Base-by-base conservation (phyloP, 805 yeast genomes). In the Nakazawaea ishiwadae region DNA sequence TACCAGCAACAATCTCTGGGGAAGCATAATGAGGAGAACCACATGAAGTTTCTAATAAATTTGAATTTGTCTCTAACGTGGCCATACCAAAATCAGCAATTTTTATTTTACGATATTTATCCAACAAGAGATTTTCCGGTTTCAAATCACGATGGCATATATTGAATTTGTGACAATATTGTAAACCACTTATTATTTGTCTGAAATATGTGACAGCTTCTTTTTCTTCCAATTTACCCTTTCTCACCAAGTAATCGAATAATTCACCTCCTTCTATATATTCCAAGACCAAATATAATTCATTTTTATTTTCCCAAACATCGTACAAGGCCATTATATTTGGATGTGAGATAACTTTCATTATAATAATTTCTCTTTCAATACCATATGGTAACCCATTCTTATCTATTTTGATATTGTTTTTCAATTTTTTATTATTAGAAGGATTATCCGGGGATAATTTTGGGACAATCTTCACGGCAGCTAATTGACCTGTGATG, bases 11-110 rank as follows among this genome's bases (percentile, higher is more conserved):
- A 51, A 93, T 91, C 60, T 93, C 99, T 0, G 99, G 99, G 8
- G 96, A 87, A 1, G 98, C 99, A 62, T 93, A 93, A 61, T 93
- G 99, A 7, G 99, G 99, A 14, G 97, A 89, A 1, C 99, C 99
- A 63, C 99, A 93, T 15, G 95, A 82, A 4, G 99, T 93, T 60
- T 91, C 97, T 44, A 93, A 69, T 55, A 91, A 65, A 52, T 84
- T 79, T 50, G 81, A 91, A 40, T 75, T 76, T n/a, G 67, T 58
- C 60, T 93, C 98, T 35, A 93, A 67, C 5, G 99, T 98, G 14
- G 99, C 99, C 99, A 93, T 93, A 26, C 99, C 99, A 59, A 93
- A 93, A 63, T 93, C 99, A 8, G 99, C 99, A 50, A 93, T 88
- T 61, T 93, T 93, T 60, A 93, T 90, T 60, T 88, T 89, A 48